Evolutionary conservation across 768 basidiomycete species (phyloP).

Genomic region (Coprinopsis strossmayeri): DNA sequence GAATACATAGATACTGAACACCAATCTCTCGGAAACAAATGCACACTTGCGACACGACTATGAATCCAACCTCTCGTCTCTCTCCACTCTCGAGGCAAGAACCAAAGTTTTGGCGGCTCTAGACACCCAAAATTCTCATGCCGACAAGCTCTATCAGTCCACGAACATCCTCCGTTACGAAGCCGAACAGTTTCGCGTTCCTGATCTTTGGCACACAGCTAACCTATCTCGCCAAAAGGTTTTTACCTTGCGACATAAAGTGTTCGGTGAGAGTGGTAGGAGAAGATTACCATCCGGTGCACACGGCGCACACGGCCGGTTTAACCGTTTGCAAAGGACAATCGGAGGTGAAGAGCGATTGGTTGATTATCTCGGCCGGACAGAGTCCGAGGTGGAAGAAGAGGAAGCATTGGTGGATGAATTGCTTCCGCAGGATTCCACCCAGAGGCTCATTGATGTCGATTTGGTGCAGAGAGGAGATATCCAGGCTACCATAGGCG

Average conservation of each 20-base stretch:
- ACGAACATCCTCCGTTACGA: constrained; percentile 68
- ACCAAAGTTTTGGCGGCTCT: constrained; percentile 44
- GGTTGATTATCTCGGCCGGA: constrained; percentile 64
- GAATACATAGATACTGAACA: constrained; percentile 38
- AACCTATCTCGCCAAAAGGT: constrained; percentile 55
- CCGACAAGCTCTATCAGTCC: constrained; percentile 51
- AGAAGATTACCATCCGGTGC: constrained; percentile 41
- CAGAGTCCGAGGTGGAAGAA: constrained; percentile 73
- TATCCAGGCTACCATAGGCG: constrained; percentile 15
- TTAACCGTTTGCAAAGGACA: constrained; percentile 65
- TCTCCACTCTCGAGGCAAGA: constrained; percentile 39
- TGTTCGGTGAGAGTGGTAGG: constrained; percentile 51
- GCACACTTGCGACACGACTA: constrained; percentile 53
- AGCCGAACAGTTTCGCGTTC: constrained; percentile 58
- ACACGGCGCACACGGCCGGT: constrained; percentile 52
- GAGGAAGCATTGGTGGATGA: constrained; percentile 35
- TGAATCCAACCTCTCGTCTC: constrained; percentile 39
- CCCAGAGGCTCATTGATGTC: background rate
- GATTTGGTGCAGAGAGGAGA: background rate
- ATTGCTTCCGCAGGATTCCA: constrained; percentile 7
- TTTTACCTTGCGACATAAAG: constrained; percentile 56
- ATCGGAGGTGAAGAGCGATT: constrained; percentile 54
- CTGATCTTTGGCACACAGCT: constrained; percentile 63
- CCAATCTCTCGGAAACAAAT: constrained; percentile 48
- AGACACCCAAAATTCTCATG: constrained; percentile 41